A percentile compares a stretch with the other conserved stretches of the same genome.
Evolutionary conservation across 2,329 filamentous ascomycete genomes (phyloP).

Genomic region (Hypoxylon sp.): DNA sequence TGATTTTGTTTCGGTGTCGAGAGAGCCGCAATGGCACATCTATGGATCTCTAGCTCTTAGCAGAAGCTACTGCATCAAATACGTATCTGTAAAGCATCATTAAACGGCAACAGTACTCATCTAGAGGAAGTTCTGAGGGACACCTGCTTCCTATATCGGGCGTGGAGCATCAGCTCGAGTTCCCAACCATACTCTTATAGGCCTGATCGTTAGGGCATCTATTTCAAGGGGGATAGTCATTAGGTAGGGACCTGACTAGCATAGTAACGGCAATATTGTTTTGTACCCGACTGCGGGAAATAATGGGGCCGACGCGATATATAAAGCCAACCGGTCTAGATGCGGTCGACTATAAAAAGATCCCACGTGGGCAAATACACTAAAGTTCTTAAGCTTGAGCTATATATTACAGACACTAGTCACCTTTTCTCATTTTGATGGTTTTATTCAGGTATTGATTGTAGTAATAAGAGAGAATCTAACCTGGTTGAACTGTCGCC

Average conservation of each 20-base stretch:
- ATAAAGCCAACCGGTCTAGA: neutral
- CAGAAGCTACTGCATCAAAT: neutral
- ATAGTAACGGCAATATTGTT: neutral
- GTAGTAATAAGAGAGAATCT: neutral
- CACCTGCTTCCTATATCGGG: conserved; percentile 15
- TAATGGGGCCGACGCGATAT: neutral
- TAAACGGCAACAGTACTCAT: neutral
- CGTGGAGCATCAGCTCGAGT: neutral
- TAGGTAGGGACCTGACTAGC: neutral
- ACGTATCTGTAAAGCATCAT: neutral
- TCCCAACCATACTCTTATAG: neutral
- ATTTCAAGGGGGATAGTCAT: neutral
- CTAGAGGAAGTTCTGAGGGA: neutral
- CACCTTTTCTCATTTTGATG: neutral
- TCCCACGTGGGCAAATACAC: conserved; percentile 2
- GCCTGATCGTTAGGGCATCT: neutral
- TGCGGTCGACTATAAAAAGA: neutral
- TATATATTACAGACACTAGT: no score
- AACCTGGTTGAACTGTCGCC: neutral
- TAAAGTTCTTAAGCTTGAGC: neutral
- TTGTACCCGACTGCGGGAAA: neutral
- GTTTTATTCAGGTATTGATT: neutral
- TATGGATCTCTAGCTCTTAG: no score
- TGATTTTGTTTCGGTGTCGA: neutral
- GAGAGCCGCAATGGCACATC: neutral